Base-by-base conservation (phyloP, 2,329 filamentous ascomycete genomes). In the Triangularia verruculosa region DNA sequence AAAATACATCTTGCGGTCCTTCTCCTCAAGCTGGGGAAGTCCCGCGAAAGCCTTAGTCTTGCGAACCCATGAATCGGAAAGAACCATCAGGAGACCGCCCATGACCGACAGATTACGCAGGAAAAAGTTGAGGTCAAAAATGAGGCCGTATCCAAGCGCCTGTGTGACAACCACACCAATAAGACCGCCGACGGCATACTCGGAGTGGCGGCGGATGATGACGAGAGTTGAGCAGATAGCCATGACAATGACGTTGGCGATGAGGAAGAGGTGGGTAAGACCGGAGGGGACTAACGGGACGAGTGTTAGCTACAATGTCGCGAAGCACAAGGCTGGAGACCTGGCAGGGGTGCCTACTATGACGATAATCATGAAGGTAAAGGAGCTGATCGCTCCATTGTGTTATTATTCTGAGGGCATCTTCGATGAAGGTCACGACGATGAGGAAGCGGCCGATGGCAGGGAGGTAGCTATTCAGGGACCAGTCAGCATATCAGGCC, bases 1-100 rank as follows among this genome's bases (percentile, higher is more conserved):
- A 81, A 99, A 96, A 84, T 99, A 99, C 94, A 98, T 98, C 86
- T 98, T 99, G 80, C 93, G 91, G 78, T 99, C 95, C 87, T 98
- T 98, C 84, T 99, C 95, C 76, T 98, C 95, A 60, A 99, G 86
- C 78, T 92, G 87, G 57, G 95, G 95, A 60, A 99, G 85, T 56
- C 95, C 95, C 56, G 95, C 95, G 67, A 97, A 97, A 2, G 93
- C 94, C 81, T 97, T 96, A 77, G 89, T 91, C 87, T 98, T 98
- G 80, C 93, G 90, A 68, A 97, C 93, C 93, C 94, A 98, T 63
- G 92, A 96, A 80, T 99, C 95, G 47, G 93, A 97, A 56, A 99
- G 85, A 20, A 99, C 95, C 95, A 99, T 98, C 72, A 99, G 85
- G 53, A 99, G 86, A 65, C 95, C 95, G 71, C 95, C 95, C 82